Evolutionary conservation across 2,329 filamentous ascomycete species (phyloP), one percentile per base, ranked within the genome.

Genomic region (Biscogniauxia marginata): DNA sequence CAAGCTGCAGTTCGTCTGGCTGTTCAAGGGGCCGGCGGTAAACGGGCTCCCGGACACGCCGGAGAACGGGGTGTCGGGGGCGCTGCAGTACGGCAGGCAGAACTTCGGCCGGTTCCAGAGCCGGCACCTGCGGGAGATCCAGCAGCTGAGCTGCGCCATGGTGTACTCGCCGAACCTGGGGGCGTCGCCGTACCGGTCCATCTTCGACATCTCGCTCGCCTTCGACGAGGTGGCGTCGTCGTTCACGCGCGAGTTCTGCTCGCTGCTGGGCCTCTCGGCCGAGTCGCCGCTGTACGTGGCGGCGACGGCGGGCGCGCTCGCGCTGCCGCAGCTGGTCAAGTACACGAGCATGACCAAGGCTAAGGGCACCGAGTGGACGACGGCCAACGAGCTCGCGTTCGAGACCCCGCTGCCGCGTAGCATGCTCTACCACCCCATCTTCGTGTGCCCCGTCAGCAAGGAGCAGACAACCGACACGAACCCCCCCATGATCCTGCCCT

Each of bases 371-470:
- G 93, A 96, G 73, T 99, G 95, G 95, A 97, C 93, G 0, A 93
- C 91, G 4, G 84, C 89, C 58, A 87, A 95, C 68, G 95, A 99
- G 73, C 79, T 99, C 18, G 91, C 93, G 0, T 95, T 93, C 70
- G 82, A 90, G 66, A 86, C 84, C 1, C 81, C 84, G 2, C 74
- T 87, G 1, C 83, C 84, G 0, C 69, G 73, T 50, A 81, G 77
- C 62, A 85, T 85, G 82, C 78, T 87, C 49, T 99, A 96, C 77
- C 95, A 99, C 73, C 90, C 90, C 54, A 97, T 99, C 69, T 99
- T 99, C 70, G 95, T 99, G 45, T 99, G 95, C 69, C 95, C 95
- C 0, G 95, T 99, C 4, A 93, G 89, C 67, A 98, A 98, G 73
- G 95, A 97, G 70, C 95, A 99, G 73, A 92, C 90, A 0, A 99